A percentile compares a stretch with the other conserved stretches of the same genome.
Conservation (phyloP, 106 monocot genomes). For the Dendrobium officinale region DNA sequence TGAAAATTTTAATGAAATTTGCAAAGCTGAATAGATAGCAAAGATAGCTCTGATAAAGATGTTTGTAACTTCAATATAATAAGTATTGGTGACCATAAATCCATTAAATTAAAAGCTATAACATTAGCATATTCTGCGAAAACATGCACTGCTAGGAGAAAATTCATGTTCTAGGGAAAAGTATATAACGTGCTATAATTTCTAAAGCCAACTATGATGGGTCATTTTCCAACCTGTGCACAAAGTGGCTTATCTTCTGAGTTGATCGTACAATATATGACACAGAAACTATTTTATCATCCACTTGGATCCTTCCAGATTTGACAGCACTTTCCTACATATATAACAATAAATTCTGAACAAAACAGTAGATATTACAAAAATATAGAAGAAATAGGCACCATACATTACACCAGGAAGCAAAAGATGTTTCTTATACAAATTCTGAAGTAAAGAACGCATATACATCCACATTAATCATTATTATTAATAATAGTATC, state of each 20-base stretch:
- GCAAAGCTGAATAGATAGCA: not conserved
- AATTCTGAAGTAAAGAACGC: not conserved
- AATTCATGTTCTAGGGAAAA: not conserved
- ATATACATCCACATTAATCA: not conserved
- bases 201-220: not conserved
- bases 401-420: not conserved
- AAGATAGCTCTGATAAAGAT: not conserved
- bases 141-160: not conserved
- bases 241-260: constrained; percentile 87
- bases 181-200: not conserved
- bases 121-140: not conserved
- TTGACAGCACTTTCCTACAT: constrained; percentile 74
- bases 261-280: constrained; percentile 64
- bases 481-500: not conserved
- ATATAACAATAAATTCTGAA: not conserved
- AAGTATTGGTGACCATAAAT: too few species aligned
- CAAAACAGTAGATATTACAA: not conserved
- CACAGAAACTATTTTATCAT: constrained; percentile 56
- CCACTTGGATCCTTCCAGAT: constrained; percentile 83
- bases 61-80: too few species aligned
- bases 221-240: constrained; percentile 60
- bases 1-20: too few species aligned
- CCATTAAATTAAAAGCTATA: not conserved
- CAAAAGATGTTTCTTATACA: not conserved
- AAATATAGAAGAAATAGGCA: not conserved